phyloP scores from a whole-genome alignment of 176 grass and related monocot species.

The Paspalum vaginatum region DNA sequence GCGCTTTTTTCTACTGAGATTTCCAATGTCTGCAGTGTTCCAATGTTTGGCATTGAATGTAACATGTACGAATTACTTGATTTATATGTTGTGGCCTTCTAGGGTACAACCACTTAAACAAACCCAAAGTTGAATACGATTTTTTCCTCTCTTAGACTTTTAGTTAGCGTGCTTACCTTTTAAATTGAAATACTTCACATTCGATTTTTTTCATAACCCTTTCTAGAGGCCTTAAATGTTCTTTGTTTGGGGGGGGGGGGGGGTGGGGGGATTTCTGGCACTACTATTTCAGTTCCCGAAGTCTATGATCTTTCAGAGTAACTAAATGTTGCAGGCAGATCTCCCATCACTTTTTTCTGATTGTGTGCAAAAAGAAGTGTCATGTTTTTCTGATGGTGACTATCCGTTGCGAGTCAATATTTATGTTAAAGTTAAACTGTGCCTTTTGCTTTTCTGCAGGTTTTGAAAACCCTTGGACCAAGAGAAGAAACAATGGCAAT shows the following conservation, averaged over 20 bases:
- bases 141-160: neutral
- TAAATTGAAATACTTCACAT: constrained; percentile 7
- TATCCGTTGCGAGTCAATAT: constrained; percentile 9
- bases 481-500: constrained; percentile 36
- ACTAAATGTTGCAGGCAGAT: constrained; percentile 10
- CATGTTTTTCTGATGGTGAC: constrained; percentile 39
- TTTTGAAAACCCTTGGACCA: constrained; percentile 36
- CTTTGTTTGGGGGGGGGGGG: neutral
- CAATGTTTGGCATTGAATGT: neutral
- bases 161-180: neutral
- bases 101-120: constrained; percentile 55
- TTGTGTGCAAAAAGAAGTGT: constrained; percentile 31
- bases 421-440: constrained; percentile 41
- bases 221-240: neutral
- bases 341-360: neutral
- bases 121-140: constrained; percentile 55
- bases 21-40: neutral
- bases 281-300: neutral
- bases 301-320: neutral
- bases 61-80: neutral
- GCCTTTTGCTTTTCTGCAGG: constrained; percentile 38
- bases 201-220: neutral
- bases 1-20: neutral
- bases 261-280: neutral
- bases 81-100: constrained; percentile 16